Evolutionary conservation across 495 filamentous ascomycete species (phyloP).

Genomic region (Tuber aestivum): DNA sequence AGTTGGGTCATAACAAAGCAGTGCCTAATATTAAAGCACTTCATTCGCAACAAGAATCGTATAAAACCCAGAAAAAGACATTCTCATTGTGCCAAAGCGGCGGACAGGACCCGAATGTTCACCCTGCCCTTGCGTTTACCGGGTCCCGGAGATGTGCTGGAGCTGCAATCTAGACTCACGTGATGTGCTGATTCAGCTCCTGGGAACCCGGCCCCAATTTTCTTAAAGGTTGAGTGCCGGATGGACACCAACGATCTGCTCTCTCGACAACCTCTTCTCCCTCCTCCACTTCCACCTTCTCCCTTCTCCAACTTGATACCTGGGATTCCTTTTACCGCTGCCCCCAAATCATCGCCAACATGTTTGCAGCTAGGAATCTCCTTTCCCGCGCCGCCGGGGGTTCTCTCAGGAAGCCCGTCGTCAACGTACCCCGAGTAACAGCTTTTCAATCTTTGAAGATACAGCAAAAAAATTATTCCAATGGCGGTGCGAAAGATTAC

Average conservation of each 20-base stretch:
- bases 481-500: slow-evolving; percentile 63
- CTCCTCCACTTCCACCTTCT: not conserved
- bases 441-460: slow-evolving; percentile 48
- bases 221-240: not conserved
- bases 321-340: not conserved
- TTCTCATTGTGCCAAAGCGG: too few species aligned
- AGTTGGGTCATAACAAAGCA: too few species aligned
- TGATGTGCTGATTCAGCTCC: slow-evolving; percentile 2
- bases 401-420: slow-evolving; percentile 24
- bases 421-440: slow-evolving; percentile 45
- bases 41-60: too few species aligned
- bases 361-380: slow-evolving; percentile 11
- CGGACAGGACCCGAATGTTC: not conserved
- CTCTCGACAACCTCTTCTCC: not conserved
- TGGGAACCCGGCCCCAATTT: not conserved
- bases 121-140: not conserved
- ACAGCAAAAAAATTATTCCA: slow-evolving; percentile 52
- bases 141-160: not conserved
- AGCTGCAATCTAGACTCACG: not conserved
- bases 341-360: not conserved
- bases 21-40: too few species aligned
- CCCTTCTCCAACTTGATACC: not conserved
- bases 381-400: slow-evolving; percentile 25
- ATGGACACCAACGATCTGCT: not conserved
- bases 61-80: too few species aligned